These are phyloP conservation scores for Beta corolliflora DNA, from an alignment of 179 eudicot species.

Conservation along the genomic window DNA sequence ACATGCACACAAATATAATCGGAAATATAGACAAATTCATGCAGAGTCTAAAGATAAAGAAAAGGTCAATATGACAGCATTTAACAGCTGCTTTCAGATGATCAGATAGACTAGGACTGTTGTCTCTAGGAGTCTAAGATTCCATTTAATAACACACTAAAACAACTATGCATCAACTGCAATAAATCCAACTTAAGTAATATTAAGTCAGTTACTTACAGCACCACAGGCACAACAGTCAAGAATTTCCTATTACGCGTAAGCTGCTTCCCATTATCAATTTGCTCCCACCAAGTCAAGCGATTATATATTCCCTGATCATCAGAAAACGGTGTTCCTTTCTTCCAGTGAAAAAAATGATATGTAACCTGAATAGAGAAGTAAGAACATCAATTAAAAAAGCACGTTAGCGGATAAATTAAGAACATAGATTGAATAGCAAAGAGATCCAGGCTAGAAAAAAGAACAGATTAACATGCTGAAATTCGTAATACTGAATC, in stretches of 20 bases:
- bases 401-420: neutral
- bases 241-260: constrained; percentile 83
- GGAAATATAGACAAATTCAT: no score
- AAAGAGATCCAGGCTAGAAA: neutral
- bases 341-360: constrained; percentile 69
- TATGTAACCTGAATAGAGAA: constrained; percentile 47
- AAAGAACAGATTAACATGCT: neutral
- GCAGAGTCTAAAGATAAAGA: no score
- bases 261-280: constrained; percentile 85
- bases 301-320: constrained; percentile 86
- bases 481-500: no score
- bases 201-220: constrained; percentile 51
- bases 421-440: neutral
- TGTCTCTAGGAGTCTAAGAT: neutral
- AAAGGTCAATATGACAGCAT: neutral
- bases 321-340: constrained; percentile 70
- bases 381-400: constrained; percentile 1
- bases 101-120: neutral
- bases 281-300: constrained; percentile 92
- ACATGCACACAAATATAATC: no score
- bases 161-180: neutral
- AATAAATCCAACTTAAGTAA: neutral
- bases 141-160: neutral
- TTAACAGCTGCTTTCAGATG: neutral
- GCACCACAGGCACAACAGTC: constrained; percentile 80